These are phyloP conservation scores for Mycena rosella DNA, from an alignment of 768 basidiomycete species.

Conservation along the genomic window DNA sequence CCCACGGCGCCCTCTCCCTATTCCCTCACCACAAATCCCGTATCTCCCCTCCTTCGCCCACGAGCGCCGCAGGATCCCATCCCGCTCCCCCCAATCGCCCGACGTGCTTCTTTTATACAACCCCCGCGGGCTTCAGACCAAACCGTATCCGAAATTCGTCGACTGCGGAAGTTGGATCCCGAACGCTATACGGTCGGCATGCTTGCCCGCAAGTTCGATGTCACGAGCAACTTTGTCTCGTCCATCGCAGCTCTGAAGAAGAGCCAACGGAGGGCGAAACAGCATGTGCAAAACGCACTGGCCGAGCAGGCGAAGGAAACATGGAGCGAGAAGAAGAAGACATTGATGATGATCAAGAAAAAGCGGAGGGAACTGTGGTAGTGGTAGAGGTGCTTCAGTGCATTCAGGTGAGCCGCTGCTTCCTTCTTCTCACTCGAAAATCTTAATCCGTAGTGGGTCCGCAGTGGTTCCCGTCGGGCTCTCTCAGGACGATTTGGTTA, in stretches of 20 bases:
- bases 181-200: slow-evolving; percentile 68
- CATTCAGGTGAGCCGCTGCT: neutral
- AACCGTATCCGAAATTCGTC: slow-evolving; percentile 66
- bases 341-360: slow-evolving; percentile 71
- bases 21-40: slow-evolving; percentile 76
- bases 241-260: slow-evolving; percentile 73
- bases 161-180: slow-evolving; percentile 71
- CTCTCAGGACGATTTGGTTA: too few relatives aligned
- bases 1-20: slow-evolving; percentile 80
- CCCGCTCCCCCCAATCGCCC: slow-evolving; percentile 63
- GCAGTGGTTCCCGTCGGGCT: too few relatives aligned
- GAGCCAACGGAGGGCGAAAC: slow-evolving; percentile 57
- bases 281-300: slow-evolving; percentile 57
- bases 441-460: too few relatives aligned
- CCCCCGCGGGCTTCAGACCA: slow-evolving; percentile 62
- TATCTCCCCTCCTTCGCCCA: slow-evolving; percentile 76
- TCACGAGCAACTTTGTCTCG: slow-evolving; percentile 76
- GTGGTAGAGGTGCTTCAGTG: neutral
- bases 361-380: slow-evolving; percentile 84
- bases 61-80: slow-evolving; percentile 42
- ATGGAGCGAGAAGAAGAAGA: slow-evolving; percentile 80
- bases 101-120: slow-evolving; percentile 48
- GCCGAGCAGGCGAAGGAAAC: slow-evolving; percentile 62
- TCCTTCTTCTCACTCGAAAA: neutral
- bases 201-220: slow-evolving; percentile 84